These are phyloP conservation scores for Tylopilus balloui DNA, from an alignment of 768 basidiomycete genomes.

Conservation along the genomic window DNA sequence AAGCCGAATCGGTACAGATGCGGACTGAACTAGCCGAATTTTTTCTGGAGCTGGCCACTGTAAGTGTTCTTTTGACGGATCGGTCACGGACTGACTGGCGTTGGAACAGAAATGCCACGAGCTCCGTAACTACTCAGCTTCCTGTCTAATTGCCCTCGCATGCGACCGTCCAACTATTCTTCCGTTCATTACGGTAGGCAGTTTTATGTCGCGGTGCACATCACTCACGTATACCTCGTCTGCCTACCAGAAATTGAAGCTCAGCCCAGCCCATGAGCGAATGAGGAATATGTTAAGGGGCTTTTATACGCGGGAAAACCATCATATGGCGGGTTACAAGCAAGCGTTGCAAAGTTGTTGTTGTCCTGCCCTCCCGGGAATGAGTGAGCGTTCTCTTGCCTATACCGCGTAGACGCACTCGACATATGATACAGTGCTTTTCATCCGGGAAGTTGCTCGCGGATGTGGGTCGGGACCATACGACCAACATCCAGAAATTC, in stretches of 20 bases:
- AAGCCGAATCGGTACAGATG: constrained; percentile 17
- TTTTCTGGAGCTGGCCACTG: constrained; percentile 44
- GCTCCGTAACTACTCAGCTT: constrained; percentile 43
- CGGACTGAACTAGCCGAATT: constrained; percentile 34
- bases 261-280: constrained; percentile 21
- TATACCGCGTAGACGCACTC: neutral
- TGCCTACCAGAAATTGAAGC: constrained; percentile 21
- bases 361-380: constrained; percentile 31
- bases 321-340: constrained; percentile 29
- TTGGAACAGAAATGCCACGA: constrained; percentile 39
- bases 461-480: constrained; percentile 31
- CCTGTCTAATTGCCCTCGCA: constrained; percentile 39
- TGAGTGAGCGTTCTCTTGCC: constrained; percentile 19
- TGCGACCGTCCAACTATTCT: constrained; percentile 39
- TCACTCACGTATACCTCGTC: neutral
- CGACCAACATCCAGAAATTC: constrained; percentile 23
- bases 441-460: constrained; percentile 30
- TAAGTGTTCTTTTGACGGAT: constrained; percentile 18
- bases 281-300: constrained; percentile 16
- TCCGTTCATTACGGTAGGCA: constrained; percentile 25
- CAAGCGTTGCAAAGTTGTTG: constrained; percentile 26
- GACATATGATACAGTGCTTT: constrained; percentile 25
- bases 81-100: neutral
- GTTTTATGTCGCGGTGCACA: neutral
- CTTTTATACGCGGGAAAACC: constrained; percentile 25